Evolutionary conservation across 1,284 basidiomycete genomes (phyloP).

Genomic region (Psilocybe mexicana): DNA sequence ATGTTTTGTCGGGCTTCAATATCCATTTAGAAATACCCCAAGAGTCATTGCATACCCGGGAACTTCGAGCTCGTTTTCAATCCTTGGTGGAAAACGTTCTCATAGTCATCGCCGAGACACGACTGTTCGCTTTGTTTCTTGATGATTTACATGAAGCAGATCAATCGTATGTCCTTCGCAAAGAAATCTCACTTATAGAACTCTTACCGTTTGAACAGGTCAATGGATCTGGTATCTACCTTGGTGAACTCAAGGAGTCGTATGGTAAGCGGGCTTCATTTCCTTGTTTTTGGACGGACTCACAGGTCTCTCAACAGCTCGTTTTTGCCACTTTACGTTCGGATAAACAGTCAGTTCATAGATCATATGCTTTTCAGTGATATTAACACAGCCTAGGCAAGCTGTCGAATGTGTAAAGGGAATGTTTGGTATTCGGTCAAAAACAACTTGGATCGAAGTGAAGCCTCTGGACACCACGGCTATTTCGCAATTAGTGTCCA

Average conservation of each 20-base stretch:
- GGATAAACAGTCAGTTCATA: constrained; percentile 45
- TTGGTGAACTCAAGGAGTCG: constrained; percentile 63
- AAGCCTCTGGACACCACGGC: constrained; percentile 59
- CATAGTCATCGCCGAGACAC: constrained; percentile 63
- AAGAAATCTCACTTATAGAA: not conserved
- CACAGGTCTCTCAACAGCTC: constrained; percentile 39
- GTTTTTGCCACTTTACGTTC: constrained; percentile 67
- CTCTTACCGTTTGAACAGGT: constrained; percentile 35
- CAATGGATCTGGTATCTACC: constrained; percentile 62
- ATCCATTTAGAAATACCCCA: constrained; percentile 51
- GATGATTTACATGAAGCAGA: constrained; percentile 75
- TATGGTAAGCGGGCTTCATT: constrained; percentile 43
- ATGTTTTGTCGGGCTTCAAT: constrained; percentile 57
- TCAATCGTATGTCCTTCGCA: constrained; percentile 47
- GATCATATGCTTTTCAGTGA: constrained; percentile 6
- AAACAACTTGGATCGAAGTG: constrained; percentile 64
- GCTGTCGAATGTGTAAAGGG: constrained; percentile 49
- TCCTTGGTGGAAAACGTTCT: constrained; percentile 69
- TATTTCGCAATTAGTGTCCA: constrained; percentile 57
- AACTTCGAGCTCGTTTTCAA: constrained; percentile 67
- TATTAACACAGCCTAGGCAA: constrained; percentile 30
- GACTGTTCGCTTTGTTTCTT: constrained; percentile 65
- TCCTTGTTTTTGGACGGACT: not conserved
- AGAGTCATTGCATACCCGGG: constrained; percentile 55
- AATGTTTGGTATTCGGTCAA: constrained; percentile 57